Evolutionary conservation across 2,329 filamentous ascomycete species (phyloP).

Genomic region (Penicillium sp.): DNA sequence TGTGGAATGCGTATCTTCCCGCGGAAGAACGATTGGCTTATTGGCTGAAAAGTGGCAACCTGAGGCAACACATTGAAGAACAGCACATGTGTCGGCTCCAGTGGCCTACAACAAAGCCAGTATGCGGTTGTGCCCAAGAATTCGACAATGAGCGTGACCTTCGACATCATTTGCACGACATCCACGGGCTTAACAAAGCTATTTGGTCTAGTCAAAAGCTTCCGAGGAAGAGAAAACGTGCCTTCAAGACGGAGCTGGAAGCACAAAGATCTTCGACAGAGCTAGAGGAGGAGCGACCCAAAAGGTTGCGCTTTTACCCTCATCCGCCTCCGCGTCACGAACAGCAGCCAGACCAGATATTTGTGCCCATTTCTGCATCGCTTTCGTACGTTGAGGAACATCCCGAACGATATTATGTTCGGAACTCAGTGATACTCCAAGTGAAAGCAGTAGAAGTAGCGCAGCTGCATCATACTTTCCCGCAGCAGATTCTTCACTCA

Average conservation of each 20-base stretch:
- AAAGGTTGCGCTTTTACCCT: no score
- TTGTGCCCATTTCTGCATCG: no score
- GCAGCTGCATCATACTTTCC: conserved; percentile 8
- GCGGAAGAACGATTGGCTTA: conserved; percentile 5
- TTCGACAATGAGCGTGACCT: conserved; percentile 6
- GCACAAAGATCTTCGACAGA: conserved; percentile 30
- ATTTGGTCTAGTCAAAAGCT: conserved; percentile 11
- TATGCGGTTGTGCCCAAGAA: neutral
- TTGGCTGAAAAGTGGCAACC: conserved; percentile 1
- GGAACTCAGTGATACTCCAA: conserved; percentile 2
- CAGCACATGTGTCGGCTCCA: neutral
- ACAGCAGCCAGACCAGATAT: no score
- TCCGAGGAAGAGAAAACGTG: conserved; percentile 5
- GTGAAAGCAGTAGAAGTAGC: conserved; percentile 8
- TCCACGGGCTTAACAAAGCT: conserved; percentile 11
- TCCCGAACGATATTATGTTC: conserved; percentile 8
- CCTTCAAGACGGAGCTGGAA: conserved; percentile 4
- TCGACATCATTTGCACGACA: conserved; percentile 10
- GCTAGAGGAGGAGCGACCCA: neutral
- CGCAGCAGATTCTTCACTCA: conserved; percentile 5
- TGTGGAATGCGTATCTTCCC: no score
- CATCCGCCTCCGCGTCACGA: no score
- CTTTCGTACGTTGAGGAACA: conserved; percentile 1
- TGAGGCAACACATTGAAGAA: conserved; percentile 6
- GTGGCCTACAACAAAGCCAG: neutral